Percentiles rank a stretch among this genome's conserved stretches.
Evolutionary conservation across 2,329 filamentous ascomycete species (phyloP).

Genomic region (Ophiostoma tasmaniense): DNA sequence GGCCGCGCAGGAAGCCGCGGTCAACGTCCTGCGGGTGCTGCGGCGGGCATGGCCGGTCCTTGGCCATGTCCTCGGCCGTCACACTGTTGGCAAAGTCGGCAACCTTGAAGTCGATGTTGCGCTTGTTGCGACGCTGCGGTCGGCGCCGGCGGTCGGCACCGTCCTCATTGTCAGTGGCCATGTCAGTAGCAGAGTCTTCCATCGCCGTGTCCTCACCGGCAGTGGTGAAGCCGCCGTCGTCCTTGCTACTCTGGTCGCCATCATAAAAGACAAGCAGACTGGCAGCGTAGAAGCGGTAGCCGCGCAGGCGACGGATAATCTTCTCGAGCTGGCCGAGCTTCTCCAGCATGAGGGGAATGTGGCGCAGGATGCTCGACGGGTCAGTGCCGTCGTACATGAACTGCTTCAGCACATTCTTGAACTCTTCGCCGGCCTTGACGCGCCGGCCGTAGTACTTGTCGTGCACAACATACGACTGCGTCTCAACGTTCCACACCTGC

Average conservation of each 20-base stretch:
- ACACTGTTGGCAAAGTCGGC: conserved; percentile 98
- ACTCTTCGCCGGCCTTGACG: conserved; percentile 78
- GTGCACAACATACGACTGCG: conserved; percentile 82
- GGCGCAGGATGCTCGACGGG: conserved; percentile 67
- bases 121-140: conserved; percentile 33
- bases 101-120: conserved; percentile 84
- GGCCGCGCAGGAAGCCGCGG: conserved; percentile 76
- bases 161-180: conserved; percentile 51
- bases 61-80: conserved; percentile 67
- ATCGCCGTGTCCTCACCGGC: conserved; percentile 46
- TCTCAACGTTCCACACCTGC: conserved; percentile 86
- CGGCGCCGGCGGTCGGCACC: conserved; percentile 15
- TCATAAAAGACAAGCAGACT: conserved; percentile 95
- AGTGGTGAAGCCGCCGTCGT: conserved; percentile 24
- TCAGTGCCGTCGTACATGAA: conserved; percentile 89
- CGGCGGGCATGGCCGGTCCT: conserved; percentile 65
- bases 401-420: conserved; percentile 76
- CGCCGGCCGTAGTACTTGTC: conserved; percentile 96
- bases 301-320: conserved; percentile 69
- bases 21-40: conserved; percentile 73
- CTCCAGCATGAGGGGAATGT: conserved; percentile 78
- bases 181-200: conserved; percentile 51
- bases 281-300: conserved; percentile 91
- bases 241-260: conserved; percentile 53
- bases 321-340: conserved; percentile 77